These are phyloP conservation scores for Candida rishiriensis DNA, from an alignment of 805 yeast species.

Conservation along the genomic window DNA sequence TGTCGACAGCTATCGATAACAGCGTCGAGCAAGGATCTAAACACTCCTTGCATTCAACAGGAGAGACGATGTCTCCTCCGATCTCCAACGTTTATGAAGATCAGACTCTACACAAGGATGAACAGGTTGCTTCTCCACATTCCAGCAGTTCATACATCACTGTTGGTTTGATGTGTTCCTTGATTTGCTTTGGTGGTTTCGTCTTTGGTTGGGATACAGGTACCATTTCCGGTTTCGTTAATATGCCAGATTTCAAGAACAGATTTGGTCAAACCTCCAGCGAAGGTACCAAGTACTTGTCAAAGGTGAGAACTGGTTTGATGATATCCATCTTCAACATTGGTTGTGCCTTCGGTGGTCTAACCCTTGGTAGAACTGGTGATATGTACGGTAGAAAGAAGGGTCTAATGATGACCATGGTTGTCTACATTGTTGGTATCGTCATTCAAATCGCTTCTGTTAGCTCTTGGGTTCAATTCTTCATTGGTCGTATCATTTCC, in stretches of 20 bases:
- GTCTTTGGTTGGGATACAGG: constrained; percentile 80
- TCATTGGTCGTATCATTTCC: constrained; percentile 56
- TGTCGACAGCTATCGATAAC: not conserved
- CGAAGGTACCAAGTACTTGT: constrained; percentile 38
- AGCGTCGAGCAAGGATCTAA: constrained; percentile 2
- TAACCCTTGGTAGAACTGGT: constrained; percentile 51
- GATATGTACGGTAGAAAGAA: constrained; percentile 58
- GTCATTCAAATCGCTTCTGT: constrained; percentile 55
- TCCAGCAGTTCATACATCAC: constrained; percentile 20
- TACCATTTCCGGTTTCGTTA: constrained; percentile 68
- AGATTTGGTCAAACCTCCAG: constrained; percentile 46
- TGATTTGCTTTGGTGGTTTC: constrained; percentile 72
- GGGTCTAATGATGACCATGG: constrained; percentile 50
- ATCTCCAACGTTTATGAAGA: constrained; percentile 24
- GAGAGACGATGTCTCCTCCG: constrained; percentile 11
- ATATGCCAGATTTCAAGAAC: constrained; percentile 50
- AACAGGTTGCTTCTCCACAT: constrained; percentile 3
- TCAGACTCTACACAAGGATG: constrained; percentile 7
- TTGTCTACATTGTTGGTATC: constrained; percentile 57
- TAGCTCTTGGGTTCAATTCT: constrained; percentile 56
- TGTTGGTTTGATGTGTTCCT: constrained; percentile 37
- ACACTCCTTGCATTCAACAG: not conserved
- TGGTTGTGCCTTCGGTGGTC: constrained; percentile 73
- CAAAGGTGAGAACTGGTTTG: constrained; percentile 55
- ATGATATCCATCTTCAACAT: constrained; percentile 67